Evolutionary conservation across 2,329 filamentous ascomycete species (phyloP), one percentile per base, ranked within the genome.

Genomic region (Aspergillus fumigatiaffinis): DNA sequence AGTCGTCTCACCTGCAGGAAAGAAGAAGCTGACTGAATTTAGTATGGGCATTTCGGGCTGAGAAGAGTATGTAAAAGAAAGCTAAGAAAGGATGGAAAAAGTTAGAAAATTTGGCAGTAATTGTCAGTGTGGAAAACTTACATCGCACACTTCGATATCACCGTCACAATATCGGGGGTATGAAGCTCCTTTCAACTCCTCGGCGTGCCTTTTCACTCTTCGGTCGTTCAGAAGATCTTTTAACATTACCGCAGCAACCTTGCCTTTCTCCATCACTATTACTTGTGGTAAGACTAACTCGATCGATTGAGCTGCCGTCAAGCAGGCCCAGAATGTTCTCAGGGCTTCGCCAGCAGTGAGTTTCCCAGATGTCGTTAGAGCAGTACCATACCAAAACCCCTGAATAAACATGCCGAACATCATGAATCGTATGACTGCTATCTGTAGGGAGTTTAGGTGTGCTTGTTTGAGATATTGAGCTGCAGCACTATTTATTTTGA

Each of bases 321-420:
- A 77, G 2, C 88, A 89, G 4, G 90, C 85, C 78, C 94, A 96
- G 63, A 97, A 97, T 0, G 91, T 89, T 0, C 90, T 94, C 48
- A 97, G 73, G 3, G 96, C 84, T 55, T 87, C 79, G 0, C 87
- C 89, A 0, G 90, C 77, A 10, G 78, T 80, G 12, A 84, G 76
- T 0, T 80, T 71, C 1, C 85, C 85, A 1, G 82, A 74, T 9
- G 80, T 78, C 9, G 94, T 86, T 1, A 96, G 80, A 1, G 84
- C 77, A 28, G 88, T 83, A 0, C 92, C 92, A 65, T 92, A 96
- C 85, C 90, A 96, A 68, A 97, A 97, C 0, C 92, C 92, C 56
- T 92, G 83, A 0, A 95, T 87, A 63, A 97, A 97, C 70, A 97
- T 86, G 1, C 80, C 81, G 3, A 91, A 82, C 29, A 88, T 86